A percentile compares a stretch with the other conserved stretches of the same genome.
These are phyloP conservation scores for Xylariaceae sp. DNA, from an alignment of 2,329 filamentous ascomycete species.

Conservation along the genomic window DNA sequence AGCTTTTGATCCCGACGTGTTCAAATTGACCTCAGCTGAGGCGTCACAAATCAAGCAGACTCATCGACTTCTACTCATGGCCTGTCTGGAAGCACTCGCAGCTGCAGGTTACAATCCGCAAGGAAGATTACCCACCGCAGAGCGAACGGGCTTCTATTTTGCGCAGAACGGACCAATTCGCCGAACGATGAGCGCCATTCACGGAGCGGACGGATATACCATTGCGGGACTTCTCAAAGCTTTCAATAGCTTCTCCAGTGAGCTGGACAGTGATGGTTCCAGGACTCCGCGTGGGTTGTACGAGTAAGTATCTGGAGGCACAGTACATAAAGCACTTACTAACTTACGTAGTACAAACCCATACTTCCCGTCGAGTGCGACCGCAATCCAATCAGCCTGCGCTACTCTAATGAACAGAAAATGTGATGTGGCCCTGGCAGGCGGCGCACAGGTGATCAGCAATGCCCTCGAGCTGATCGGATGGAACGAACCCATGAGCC, in stretches of 20 bases:
- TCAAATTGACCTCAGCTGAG: slow-evolving; percentile 22
- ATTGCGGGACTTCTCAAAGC: slow-evolving; percentile 12
- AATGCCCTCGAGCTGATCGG: slow-evolving; percentile 16
- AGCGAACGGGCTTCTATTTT: slow-evolving; percentile 37
- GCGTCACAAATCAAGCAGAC: slow-evolving; percentile 18
- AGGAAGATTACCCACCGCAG: slow-evolving; percentile 2
- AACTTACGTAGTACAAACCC: slow-evolving; percentile 24
- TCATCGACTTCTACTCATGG: slow-evolving; percentile 20
- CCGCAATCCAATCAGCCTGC: slow-evolving; percentile 36
- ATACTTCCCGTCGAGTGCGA: slow-evolving; percentile 35
- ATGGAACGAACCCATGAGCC: slow-evolving; percentile 19
- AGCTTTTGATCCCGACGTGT: slow-evolving; percentile 21
- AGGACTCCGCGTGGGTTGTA: slow-evolving; percentile 30
- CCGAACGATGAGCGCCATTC: slow-evolving; percentile 30
- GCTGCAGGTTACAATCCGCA: slow-evolving; percentile 23
- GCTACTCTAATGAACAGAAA: slow-evolving; percentile 26
- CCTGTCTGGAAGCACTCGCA: slow-evolving; percentile 24
- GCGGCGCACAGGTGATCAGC: slow-evolving; percentile 14
- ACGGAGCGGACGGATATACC: slow-evolving; percentile 14
- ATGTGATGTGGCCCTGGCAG: slow-evolving; percentile 21
- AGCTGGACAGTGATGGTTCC: slow-evolving; percentile 30
- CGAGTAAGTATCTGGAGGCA: slow-evolving; percentile 6
- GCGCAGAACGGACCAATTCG: slow-evolving; percentile 36
- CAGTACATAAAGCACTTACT: background rate
- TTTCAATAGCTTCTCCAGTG: slow-evolving; percentile 15